Percentiles rank a stretch among this genome's conserved stretches.
phyloP scores from a whole-genome alignment of 1,284 basidiomycete species.

The Agaricales sp. region DNA sequence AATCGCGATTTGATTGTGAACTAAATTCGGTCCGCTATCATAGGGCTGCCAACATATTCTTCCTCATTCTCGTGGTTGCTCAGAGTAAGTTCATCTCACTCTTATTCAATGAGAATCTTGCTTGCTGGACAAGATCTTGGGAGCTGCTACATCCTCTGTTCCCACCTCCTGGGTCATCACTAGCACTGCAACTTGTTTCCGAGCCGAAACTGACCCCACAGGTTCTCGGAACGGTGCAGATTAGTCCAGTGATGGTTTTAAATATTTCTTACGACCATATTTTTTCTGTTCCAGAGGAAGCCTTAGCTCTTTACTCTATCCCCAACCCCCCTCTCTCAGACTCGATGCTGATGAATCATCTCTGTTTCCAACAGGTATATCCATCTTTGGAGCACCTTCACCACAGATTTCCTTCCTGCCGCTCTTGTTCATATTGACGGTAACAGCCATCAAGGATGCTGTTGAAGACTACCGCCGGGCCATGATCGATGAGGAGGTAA shows the following conservation, averaged over 20 bases:
- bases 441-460: conserved; percentile 92
- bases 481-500: conserved; percentile 82
- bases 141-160: no score
- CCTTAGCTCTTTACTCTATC: no score
- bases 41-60: conserved; percentile 90
- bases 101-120: no score
- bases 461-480: conserved; percentile 91
- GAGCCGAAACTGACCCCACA: no score
- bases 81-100: conserved; percentile 45
- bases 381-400: conserved; percentile 83
- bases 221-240: no score
- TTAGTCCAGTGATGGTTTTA: no score
- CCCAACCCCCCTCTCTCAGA: no score
- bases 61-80: conserved; percentile 75
- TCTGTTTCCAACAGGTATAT: conserved; percentile 50
- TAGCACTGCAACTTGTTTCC: no score
- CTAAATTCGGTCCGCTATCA: conserved; percentile 10
- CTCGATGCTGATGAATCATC: neutral
- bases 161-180: no score
- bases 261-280: no score
- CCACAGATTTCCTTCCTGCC: conserved; percentile 83
- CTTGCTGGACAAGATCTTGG: no score
- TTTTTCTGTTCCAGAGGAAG: no score
- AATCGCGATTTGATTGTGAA: conserved; percentile 4
- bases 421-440: conserved; percentile 76